Conservation (phyloP, 2,329 filamentous ascomycete genomes). For the Seiridium unicorne region DNA sequence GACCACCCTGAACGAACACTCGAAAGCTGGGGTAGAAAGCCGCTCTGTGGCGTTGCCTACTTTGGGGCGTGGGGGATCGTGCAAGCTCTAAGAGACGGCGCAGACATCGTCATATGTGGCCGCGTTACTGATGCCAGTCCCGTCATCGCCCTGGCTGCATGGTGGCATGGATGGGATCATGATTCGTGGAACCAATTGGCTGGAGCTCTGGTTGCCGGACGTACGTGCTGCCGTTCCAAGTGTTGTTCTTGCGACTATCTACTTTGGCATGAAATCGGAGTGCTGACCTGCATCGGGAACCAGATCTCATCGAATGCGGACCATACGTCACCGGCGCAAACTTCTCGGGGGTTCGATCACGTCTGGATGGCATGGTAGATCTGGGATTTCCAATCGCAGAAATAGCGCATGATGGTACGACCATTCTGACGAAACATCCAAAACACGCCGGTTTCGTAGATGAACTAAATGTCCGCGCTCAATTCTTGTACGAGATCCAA, state of each 20-base stretch:
- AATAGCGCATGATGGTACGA: background rate
- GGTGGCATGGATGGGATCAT: background rate
- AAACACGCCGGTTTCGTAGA: conserved; percentile 17
- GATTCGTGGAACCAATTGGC: background rate
- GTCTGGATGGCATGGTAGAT: conserved; percentile 17
- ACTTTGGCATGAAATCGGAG: background rate
- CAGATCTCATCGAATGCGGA: conserved; percentile 40
- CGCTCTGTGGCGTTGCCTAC: background rate
- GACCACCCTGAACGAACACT: background rate
- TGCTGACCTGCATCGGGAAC: background rate
- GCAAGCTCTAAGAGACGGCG: background rate
- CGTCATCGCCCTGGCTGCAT: background rate
- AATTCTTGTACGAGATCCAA: conserved; percentile 45
- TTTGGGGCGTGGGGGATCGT: background rate
- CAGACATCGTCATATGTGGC: conserved; percentile 2
- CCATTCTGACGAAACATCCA: conserved; percentile 17
- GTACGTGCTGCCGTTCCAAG: background rate
- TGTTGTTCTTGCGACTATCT: background rate
- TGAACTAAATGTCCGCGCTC: conserved; percentile 28
- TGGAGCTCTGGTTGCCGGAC: background rate
- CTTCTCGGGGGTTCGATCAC: conserved; percentile 39
- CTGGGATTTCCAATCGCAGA: conserved; percentile 19
- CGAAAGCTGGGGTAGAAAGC: background rate
- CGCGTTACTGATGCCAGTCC: conserved; percentile 1
- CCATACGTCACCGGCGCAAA: conserved; percentile 42